These are phyloP conservation scores for Cinnamomum micranthum DNA, from an alignment of 164 flowering plant species.

Conservation along the genomic window DNA sequence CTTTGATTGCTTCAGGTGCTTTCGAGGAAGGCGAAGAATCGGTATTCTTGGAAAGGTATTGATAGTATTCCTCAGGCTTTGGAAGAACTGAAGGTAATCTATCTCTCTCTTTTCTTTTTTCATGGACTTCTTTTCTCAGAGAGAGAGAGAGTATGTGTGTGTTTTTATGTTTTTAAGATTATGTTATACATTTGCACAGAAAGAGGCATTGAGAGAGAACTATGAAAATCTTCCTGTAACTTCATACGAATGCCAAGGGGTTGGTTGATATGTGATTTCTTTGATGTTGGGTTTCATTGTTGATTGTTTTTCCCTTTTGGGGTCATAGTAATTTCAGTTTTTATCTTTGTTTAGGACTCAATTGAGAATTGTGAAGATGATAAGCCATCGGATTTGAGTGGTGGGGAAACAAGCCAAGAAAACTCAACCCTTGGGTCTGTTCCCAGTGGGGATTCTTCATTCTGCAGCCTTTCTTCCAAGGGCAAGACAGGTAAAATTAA, in stretches of 20 bases:
- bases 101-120: neutral
- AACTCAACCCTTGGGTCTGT: slow-evolving; percentile 27
- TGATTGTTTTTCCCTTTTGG: neutral
- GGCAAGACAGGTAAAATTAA: neutral
- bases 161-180: neutral
- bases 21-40: slow-evolving; percentile 77
- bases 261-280: slow-evolving; percentile 7
- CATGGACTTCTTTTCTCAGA: neutral
- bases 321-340: neutral
- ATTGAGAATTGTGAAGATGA: slow-evolving; percentile 54
- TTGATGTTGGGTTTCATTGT: neutral
- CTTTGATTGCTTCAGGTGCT: slow-evolving; percentile 49
- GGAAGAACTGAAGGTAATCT: slow-evolving; percentile 56
- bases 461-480: slow-evolving; percentile 11
- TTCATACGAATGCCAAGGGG: slow-evolving; percentile 31
- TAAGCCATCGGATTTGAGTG: slow-evolving; percentile 30
- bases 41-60: slow-evolving; percentile 86
- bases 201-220: slow-evolving; percentile 55
- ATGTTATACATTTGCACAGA: slow-evolving; percentile 27
- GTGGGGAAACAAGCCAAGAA: slow-evolving; percentile 41
- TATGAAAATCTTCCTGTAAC: slow-evolving; percentile 2
- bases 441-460: slow-evolving; percentile 21
- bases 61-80: slow-evolving; percentile 70
- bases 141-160: neutral
- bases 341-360: slow-evolving; percentile 30